Evolutionary conservation across 768 basidiomycete genomes (phyloP).

Genomic region (Cyclocybe aegerita): DNA sequence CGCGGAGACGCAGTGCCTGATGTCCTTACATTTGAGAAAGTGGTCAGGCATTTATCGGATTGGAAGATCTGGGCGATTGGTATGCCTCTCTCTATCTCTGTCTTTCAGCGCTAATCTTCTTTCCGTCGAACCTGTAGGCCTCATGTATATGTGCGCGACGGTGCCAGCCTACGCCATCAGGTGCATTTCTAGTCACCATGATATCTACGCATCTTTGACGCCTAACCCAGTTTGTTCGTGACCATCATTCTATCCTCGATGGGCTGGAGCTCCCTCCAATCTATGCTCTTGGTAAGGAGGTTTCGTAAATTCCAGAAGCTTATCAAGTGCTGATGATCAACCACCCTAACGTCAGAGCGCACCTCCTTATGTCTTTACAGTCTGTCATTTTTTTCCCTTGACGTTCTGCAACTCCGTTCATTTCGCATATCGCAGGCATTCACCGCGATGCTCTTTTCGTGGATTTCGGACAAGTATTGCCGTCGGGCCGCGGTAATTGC

Average conservation of each 20-base stretch:
- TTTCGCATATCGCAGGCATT: conserved; percentile 26
- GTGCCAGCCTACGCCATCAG: conserved; percentile 50
- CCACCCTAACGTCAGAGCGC: conserved; percentile 33
- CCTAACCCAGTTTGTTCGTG: conserved; percentile 37
- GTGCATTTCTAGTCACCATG: conserved; percentile 24
- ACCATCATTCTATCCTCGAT: conserved; percentile 47
- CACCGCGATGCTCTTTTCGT: conserved; percentile 42
- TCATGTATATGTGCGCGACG: conserved; percentile 52
- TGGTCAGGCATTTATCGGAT: conserved; percentile 37
- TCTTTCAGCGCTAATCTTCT: neutral
- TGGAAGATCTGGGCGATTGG: conserved; percentile 52
- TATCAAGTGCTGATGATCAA: too few species aligned
- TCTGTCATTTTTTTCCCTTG: conserved; percentile 21
- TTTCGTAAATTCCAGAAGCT: neutral
- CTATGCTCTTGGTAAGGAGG: conserved; percentile 38
- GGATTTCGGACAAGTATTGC: conserved; percentile 44
- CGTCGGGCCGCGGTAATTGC: conserved; percentile 44
- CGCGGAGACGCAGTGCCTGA: conserved; percentile 52
- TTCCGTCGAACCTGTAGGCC: conserved; percentile 21
- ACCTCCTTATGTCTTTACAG: conserved; percentile 48
- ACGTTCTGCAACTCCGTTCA: conserved; percentile 7
- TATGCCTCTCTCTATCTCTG: conserved; percentile 12
- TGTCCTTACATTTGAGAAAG: conserved; percentile 31
- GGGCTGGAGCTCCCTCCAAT: conserved; percentile 44
- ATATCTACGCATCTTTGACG: neutral